Base-by-base conservation (phyloP, 495 filamentous ascomycete genomes). In the Penicillium arizonense region DNA sequence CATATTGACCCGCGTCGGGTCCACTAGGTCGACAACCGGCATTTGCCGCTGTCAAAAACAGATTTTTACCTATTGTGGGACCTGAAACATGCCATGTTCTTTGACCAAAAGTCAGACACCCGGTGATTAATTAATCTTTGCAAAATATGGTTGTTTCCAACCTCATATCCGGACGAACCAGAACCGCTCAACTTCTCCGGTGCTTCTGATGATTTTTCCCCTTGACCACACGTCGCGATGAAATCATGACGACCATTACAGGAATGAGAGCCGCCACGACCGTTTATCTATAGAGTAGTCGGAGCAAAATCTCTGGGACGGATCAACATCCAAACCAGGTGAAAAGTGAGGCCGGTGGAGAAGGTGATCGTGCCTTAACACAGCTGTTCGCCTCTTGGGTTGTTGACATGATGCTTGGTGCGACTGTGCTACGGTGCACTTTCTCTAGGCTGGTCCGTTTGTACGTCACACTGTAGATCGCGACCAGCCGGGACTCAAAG, bases 271-370 rank as follows among this genome's bases (percentile, higher is more conserved):
- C 28, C 28, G 8, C 3, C 14, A 9, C 13, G 23, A 14, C 18
- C 26, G 4, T 4, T 18, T 18, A 9, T 6, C 9, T 13, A 14
- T 44, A 16, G 14, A 9, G 16, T 6, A 50, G 23, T 46, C 45
- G 45, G 46, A 39, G 46, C 16, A 48, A 18, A 18, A 39, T 38
- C 36, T 48, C 46, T 23, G 35, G 35, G 11, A 16, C n/a, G 8
- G 48, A 50, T 50, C 48, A 50, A 9, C 48, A 50, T 33, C 18
- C 37, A 42, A 43, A 42, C 38, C 5, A 28, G 34, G 23, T 38
- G 13, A 34, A 50, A 43, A 10, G 24, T 14, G 35, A 48, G 33
- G 33, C 26, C 30, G 44, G 18, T 47, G 18, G 33, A 46, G 30
- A 28, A 23, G 35, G 24, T 20, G 33, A 30, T 32, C 10, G 12